A percentile compares a stretch with the other conserved stretches of the same genome.
phyloP scores from a whole-genome alignment of 768 basidiomycete genomes.

The Suillus occidentalis region DNA sequence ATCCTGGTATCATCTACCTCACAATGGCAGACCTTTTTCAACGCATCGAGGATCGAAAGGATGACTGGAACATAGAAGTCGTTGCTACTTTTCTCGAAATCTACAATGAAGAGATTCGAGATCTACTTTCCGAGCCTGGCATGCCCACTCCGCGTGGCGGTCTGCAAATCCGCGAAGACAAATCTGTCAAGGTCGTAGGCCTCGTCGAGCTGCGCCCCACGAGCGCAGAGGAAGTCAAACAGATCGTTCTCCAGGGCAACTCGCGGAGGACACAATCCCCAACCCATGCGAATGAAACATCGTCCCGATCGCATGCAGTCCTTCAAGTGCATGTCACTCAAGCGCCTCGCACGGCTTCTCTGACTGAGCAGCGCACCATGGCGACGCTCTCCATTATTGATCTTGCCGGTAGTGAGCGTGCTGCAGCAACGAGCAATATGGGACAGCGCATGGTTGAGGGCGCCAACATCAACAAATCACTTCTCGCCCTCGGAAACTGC shows the following conservation, averaged over 20 bases:
- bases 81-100: conserved; percentile 97
- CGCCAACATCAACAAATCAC: conserved; percentile 98
- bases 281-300: conserved; percentile 95
- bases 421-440: conserved; percentile 95
- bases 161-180: conserved; percentile 92
- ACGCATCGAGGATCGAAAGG: conserved; percentile 82
- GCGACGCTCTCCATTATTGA: conserved; percentile 98
- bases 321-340: conserved; percentile 93
- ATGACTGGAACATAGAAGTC: conserved; percentile 85
- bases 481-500: conserved; percentile 95
- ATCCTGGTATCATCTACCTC: conserved; percentile 93
- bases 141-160: conserved; percentile 70
- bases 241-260: conserved; percentile 90
- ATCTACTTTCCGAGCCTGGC: conserved; percentile 82
- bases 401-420: conserved; percentile 95
- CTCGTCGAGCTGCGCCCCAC: conserved; percentile 79
- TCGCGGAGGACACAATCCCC: conserved; percentile 86
- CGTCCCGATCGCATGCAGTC: conserved; percentile 96
- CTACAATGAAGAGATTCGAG: conserved; percentile 98
- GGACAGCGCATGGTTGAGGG: conserved; percentile 98
- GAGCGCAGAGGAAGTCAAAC: conserved; percentile 90
- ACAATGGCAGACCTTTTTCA: conserved; percentile 98
- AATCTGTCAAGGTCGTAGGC: conserved; percentile 85
- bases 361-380: conserved; percentile 80
- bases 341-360: conserved; percentile 78